Base-by-base conservation (phyloP, 139 green algal genomes). In the Parachlorella kessleri region DNA sequence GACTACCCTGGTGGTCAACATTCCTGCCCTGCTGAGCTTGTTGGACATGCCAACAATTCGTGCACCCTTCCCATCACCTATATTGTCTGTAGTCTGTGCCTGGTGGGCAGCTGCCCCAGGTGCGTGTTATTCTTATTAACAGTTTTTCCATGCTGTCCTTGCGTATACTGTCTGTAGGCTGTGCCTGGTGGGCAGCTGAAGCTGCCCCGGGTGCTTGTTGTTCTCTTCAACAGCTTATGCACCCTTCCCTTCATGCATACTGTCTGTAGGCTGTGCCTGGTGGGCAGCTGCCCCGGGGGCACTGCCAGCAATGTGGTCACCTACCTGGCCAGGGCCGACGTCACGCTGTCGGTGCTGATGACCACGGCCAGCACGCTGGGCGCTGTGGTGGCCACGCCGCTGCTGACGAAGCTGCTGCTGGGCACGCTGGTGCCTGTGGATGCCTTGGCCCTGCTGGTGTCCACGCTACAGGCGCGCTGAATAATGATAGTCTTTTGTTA, bases 291-390 rank as follows among this genome's bases (percentile, higher is more conserved):
- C 71, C 86, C 92, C 18, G 83, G 91, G 26, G 89, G 91, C 37
- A 90, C 76, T 9, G 90, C 93, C 5, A 93, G 87, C 64, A 96
- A 96, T 75, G 92, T 95, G 24, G 91, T 95, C n/a, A 91, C 87
- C 21, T 94, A 88, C 78, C 78, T 97, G 30, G 91, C 91, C 0
- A 74, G 75, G 30, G 90, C 81, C 26, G 88, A 92, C 38, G 83
- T 78, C 37, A 70, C 85, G 40, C 77, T 83, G 26, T 75, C 35
- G 65, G 64, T 79, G 0, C 18, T n/a, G 4, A 79, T 79, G 74
- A 73, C 64, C 4, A 87, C 84, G 38, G 80, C 80, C 42, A 87
- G 77, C 67, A 95, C 88, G 1, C 75, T 94, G 73, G 79, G 83
- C 2, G 93, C 93, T 0, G 82, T 91, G 3, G 70, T 95, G 24